Percentiles rank a stretch among this genome's conserved stretches.
Evolutionary conservation across 2,329 filamentous ascomycete genomes (phyloP).

Genomic region (Fusarium ramigenum): DNA sequence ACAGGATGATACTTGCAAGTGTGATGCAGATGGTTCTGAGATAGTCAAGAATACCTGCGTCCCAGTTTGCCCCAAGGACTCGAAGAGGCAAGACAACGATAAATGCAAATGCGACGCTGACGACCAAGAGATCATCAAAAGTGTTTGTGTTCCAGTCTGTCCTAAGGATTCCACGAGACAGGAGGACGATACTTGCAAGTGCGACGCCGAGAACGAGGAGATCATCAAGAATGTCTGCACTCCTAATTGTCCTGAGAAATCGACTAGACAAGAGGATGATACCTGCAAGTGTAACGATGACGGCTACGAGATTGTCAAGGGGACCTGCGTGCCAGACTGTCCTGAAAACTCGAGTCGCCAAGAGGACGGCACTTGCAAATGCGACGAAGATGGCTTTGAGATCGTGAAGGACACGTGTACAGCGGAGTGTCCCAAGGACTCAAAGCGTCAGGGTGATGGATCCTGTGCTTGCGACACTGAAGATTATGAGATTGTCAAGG

Average conservation of each 20-base stretch:
- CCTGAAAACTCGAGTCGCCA: accelerated
- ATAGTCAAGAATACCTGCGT: neutral
- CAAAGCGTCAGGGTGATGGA: neutral
- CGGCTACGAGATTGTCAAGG: neutral
- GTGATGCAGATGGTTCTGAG: accelerated
- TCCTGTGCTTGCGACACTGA: neutral
- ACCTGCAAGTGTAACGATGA: neutral
- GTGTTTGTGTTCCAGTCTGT: neutral
- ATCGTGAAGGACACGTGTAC: neutral
- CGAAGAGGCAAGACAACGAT: accelerated
- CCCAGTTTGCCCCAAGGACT: neutral
- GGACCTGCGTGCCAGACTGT: neutral
- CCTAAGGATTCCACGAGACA: neutral
- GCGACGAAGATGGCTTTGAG: neutral
- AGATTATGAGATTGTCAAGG: neutral
- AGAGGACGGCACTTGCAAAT: neutral
- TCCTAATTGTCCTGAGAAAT: accelerated
- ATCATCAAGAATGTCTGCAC: neutral
- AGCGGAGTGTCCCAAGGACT: neutral
- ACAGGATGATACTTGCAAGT: neutral
- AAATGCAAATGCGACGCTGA: neutral
- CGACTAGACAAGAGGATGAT: neutral
- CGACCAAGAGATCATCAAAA: neutral
- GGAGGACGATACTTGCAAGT: neutral
- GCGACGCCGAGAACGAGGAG: neutral